Base-by-base conservation (phyloP, 345 rosid species). In the Rhodamnia rubescens region DNA sequence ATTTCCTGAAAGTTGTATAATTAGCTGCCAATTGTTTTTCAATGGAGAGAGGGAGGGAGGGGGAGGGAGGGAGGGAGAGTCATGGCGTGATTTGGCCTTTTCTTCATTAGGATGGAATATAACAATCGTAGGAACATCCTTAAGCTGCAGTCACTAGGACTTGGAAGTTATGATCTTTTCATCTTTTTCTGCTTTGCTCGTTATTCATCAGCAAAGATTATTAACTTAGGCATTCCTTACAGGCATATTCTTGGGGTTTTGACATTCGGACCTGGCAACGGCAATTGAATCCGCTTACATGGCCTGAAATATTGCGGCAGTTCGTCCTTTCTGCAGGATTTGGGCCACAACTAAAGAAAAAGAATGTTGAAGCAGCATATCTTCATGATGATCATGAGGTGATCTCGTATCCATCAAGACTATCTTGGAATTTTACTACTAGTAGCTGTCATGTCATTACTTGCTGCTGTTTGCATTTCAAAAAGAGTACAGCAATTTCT, bases 161-260 rank as follows among this genome's bases (percentile, higher is more conserved):
- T 36, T 16, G 47, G 78, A 69, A 69, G 6, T 32, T 69, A 16
- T 2, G 78, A 32, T 69, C 80, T 47, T 36, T 69, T 69, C 18
- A 36, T 24, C 84, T 52, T 82, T 74, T 83, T 53, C 64, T 44
- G 53, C 55, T 83, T 57, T 82, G 56, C 69, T 83, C 22, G 47
- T 55, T 15, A 11, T 53, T 11, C 74, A 27, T 40, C 32, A 83
- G 12, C 49, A 21, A 83, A 42, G 49, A 27, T 64, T 53, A 42
- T 27, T 84, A 18, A 53, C 81, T 56, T 11, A 40, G 22, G 26
- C 40, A 83, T 85, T 64, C 61, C 22, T 86, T 51, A 83, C 87
- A 96, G 98, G 99, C 98, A 58, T 95, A 92, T 87, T 91, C 95
- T 55, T 96, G 99, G 99, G 98, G 99, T n/a, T 96, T 95, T 88